Evolutionary conservation across 2,329 filamentous ascomycete species (phyloP).

Genomic region (Leptographium radiaticola): DNA sequence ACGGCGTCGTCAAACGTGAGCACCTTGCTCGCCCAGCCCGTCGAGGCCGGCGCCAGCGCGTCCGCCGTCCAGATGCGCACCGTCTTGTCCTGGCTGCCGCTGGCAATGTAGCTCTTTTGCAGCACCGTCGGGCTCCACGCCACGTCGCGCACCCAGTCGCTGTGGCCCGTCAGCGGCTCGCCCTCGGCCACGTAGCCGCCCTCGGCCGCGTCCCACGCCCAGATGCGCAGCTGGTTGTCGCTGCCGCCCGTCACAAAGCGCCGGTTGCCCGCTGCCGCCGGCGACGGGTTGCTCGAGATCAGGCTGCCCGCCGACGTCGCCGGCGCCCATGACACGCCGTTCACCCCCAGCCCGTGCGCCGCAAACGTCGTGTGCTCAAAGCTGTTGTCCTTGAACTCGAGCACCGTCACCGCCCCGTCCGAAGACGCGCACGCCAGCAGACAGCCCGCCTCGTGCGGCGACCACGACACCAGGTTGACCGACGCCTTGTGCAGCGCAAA

Average conservation of each 20-base stretch:
- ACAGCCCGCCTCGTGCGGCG: constrained; percentile 92
- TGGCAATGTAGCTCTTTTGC: constrained; percentile 93
- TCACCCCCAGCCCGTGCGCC: constrained; percentile 87
- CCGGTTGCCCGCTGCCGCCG: constrained; percentile 48
- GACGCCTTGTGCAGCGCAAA: constrained; percentile 89
- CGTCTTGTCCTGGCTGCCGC: constrained; percentile 90
- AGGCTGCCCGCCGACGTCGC: constrained; percentile 73
- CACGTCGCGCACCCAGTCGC: constrained; percentile 95
- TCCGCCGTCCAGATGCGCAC: constrained; percentile 93
- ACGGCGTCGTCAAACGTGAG: constrained; percentile 79
- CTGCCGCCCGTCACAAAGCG: constrained; percentile 82
- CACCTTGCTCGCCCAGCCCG: constrained; percentile 71
- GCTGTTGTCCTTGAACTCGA: constrained; percentile 82
- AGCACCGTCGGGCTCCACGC: constrained; percentile 93
- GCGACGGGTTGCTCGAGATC: constrained; percentile 54
- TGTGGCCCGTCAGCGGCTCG: constrained; percentile 63
- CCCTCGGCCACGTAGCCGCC: constrained; percentile 49
- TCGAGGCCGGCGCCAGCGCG: constrained; percentile 31
- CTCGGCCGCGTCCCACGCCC: constrained; percentile 60
- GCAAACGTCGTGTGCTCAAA: constrained; percentile 84
- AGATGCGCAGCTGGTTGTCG: constrained; percentile 55
- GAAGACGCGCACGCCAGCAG: constrained; percentile 88
- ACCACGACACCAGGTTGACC: constrained; percentile 94
- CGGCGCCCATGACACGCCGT: constrained; percentile 91
- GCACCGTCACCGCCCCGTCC: constrained; percentile 83